A percentile compares a stretch with the other conserved stretches of the same genome.
Evolutionary conservation across 2,329 filamentous ascomycete species (phyloP).

Genomic region (Fusarium sterilihyphosum): DNA sequence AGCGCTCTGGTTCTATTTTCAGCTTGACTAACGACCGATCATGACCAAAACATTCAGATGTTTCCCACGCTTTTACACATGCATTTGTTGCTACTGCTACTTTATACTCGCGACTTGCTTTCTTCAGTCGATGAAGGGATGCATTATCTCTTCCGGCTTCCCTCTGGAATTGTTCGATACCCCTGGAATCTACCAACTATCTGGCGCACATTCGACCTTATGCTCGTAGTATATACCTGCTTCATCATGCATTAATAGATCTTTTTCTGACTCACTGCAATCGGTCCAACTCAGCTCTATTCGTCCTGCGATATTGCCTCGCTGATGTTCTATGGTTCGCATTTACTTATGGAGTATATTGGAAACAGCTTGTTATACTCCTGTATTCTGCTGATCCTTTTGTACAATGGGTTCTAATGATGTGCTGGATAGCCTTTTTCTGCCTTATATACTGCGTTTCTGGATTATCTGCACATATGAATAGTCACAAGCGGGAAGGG

Average conservation of each 20-base stretch:
- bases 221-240: constrained; percentile 11
- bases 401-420: constrained; percentile 31
- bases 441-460: constrained; percentile 15
- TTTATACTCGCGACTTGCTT: constrained; percentile 20
- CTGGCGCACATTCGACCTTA: constrained; percentile 26
- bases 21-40: constrained; percentile 41
- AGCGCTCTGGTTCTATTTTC: constrained; percentile 35
- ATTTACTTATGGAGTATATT: constrained; percentile 9
- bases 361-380: constrained; percentile 8
- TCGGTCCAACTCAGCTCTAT: constrained; percentile 5
- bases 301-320: constrained; percentile 1
- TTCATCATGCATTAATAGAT: constrained; percentile 25
- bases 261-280: neutral
- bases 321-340: constrained; percentile 8
- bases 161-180: constrained; percentile 38
- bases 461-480: constrained; percentile 26
- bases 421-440: constrained; percentile 12
- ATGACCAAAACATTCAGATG: constrained; percentile 39
- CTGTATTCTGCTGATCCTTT: constrained; percentile 12
- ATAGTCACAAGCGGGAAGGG: constrained; percentile 27
- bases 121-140: constrained; percentile 37
- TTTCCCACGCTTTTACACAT: constrained; percentile 33
- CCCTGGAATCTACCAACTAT: constrained; percentile 26
- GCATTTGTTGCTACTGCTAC: constrained; percentile 23
- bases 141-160: constrained; percentile 18